phyloP scores from a whole-genome alignment of 1,284 basidiomycete species.

The Coniferiporia weirii region DNA sequence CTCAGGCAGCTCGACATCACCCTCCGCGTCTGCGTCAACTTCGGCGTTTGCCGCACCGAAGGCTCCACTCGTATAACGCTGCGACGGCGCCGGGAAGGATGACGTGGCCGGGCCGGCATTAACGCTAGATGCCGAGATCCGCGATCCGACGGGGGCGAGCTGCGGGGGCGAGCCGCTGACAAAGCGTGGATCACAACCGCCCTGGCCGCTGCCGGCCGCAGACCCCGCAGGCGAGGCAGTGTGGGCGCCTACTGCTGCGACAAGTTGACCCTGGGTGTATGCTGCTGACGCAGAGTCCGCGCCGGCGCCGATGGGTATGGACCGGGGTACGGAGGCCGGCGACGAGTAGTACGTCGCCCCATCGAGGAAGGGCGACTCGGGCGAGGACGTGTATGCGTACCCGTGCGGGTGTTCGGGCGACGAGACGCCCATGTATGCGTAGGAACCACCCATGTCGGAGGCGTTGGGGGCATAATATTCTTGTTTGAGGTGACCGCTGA shows the following conservation, averaged over 20 bases:
- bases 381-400: constrained; percentile 12
- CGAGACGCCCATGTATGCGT: constrained; percentile 3
- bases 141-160: constrained; percentile 1
- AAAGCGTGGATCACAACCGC: constrained; percentile 18
- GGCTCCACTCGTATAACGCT: neutral
- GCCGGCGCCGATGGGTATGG: constrained; percentile 1
- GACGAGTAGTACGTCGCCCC: constrained; percentile 14
- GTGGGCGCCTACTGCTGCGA: neutral
- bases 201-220: constrained; percentile 1
- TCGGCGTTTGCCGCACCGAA: constrained; percentile 14
- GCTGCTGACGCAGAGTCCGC: neutral
- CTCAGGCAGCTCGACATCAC: constrained; percentile 1
- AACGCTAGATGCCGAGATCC: constrained; percentile 3
- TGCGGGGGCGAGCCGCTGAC: constrained; percentile 18
- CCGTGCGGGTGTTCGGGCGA: constrained; percentile 6
- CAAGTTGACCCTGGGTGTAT: neutral
- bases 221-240: neutral
- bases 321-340: constrained; percentile 1
- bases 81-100: no score
- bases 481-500: constrained; percentile 11
- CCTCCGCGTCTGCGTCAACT: constrained; percentile 5
- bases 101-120: no score
- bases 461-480: constrained; percentile 8
- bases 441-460: neutral
- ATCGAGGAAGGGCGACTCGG: constrained; percentile 15